A percentile compares a stretch with the other conserved stretches of the same genome.
Conservation (phyloP, 2,329 filamentous ascomycete genomes). For the Ceratocystis eucalypticola region DNA sequence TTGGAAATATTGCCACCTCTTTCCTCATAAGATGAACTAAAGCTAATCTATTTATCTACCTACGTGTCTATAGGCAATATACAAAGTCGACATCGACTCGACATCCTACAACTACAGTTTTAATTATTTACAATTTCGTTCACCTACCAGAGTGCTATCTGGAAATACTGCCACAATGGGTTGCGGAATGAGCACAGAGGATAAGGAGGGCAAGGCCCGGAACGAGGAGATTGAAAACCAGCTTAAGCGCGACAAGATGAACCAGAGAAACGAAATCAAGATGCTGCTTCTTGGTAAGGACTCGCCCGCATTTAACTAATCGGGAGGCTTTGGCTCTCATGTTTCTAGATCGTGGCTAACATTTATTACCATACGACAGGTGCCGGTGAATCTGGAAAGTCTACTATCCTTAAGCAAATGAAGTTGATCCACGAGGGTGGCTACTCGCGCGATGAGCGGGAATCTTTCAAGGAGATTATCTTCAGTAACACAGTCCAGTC, state of each 20-base stretch:
- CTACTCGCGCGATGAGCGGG: constrained; percentile 78
- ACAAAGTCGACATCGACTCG: background rate
- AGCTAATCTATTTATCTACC: background rate
- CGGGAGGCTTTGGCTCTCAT: background rate
- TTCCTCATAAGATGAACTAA: background rate
- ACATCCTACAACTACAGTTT: background rate
- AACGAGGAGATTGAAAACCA: constrained; percentile 99
- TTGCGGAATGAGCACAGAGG: constrained; percentile 99
- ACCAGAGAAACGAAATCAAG: constrained; percentile 99
- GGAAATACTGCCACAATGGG: constrained; percentile 57
- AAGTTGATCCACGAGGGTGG: constrained; percentile 99
- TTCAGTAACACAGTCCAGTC: constrained; percentile 58
- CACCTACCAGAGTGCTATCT: constrained; percentile 5
- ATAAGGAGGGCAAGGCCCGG: constrained; percentile 99
- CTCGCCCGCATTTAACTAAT: background rate
- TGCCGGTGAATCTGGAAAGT: constrained; percentile 89
- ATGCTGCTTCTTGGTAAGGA: constrained; percentile 85
- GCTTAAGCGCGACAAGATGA: constrained; percentile 95
- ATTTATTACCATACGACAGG: constrained; percentile 35
- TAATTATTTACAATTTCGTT: background rate
- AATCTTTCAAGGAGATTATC: constrained; percentile 58
- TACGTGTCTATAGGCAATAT: background rate
- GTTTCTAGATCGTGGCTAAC: background rate
- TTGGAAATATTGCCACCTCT: background rate
- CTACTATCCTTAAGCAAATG: constrained; percentile 97